Percentiles rank a stretch among this genome's conserved stretches.
Conservation (phyloP, 169 alveolate species). For the Plasmodium vinckei region DNA sequence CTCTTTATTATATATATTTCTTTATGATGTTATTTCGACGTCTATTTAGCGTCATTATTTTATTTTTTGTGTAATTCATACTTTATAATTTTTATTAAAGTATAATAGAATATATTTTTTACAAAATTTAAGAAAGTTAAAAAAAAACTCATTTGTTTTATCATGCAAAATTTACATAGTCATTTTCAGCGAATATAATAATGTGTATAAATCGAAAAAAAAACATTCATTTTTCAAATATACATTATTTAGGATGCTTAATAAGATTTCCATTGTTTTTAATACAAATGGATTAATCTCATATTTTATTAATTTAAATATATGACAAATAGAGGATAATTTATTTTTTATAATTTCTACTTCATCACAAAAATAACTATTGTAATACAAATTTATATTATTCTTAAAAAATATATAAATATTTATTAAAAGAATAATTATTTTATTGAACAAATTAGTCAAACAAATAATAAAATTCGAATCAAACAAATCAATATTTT, state of each 20-base stretch:
- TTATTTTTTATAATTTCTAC: slow-evolving; percentile 30
- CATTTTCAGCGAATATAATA: slow-evolving; percentile 51
- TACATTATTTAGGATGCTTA: slow-evolving; percentile 21
- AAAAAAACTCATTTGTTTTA: neutral
- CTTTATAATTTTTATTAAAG: neutral
- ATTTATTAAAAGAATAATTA: slow-evolving; percentile 61
- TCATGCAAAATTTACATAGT: slow-evolving; percentile 20
- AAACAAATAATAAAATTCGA: slow-evolving; percentile 68
- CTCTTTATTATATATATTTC: neutral
- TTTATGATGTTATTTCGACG: neutral
- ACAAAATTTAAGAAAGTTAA: neutral
- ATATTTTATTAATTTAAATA: slow-evolving; percentile 40
- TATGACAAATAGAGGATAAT: slow-evolving; percentile 9
- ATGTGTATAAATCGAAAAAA: slow-evolving; percentile 45
- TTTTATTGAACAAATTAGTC: slow-evolving; percentile 60
- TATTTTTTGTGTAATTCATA: slow-evolving; percentile 11
- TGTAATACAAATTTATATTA: slow-evolving; percentile 21
- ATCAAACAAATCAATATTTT: slow-evolving; percentile 59
- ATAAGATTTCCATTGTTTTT: slow-evolving; percentile 47
- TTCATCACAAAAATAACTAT: slow-evolving; percentile 75
- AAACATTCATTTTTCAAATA: slow-evolving; percentile 42
- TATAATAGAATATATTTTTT: slow-evolving; percentile 5
- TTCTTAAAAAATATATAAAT: slow-evolving; percentile 58
- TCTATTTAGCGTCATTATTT: neutral
- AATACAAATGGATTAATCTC: slow-evolving; percentile 70